Evolutionary conservation across 768 basidiomycete species (phyloP).

Genomic region (Mycena latifolia): DNA sequence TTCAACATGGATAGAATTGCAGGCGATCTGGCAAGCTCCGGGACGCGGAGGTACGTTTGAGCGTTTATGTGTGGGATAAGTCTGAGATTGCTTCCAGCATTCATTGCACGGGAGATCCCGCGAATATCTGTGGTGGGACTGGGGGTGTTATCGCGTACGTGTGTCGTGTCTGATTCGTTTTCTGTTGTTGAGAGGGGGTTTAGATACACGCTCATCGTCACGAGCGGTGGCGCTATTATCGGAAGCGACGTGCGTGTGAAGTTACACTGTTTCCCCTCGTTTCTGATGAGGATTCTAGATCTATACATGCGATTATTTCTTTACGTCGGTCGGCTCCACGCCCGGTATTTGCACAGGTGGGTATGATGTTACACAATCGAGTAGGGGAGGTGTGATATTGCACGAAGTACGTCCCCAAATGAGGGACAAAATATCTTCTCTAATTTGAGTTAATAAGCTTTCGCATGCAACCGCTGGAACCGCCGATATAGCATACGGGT

Average conservation of each 20-base stretch:
- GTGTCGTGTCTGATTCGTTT: not conserved
- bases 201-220: constrained; percentile 28
- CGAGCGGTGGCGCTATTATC: constrained; percentile 19
- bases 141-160: constrained; percentile 17
- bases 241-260: constrained; percentile 22
- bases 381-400: constrained; percentile 27
- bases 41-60: constrained; percentile 14
- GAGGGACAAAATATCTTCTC: not conserved
- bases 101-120: constrained; percentile 11
- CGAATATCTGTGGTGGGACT: not conserved
- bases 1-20: constrained; percentile 29
- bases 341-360: constrained; percentile 22
- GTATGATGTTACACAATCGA: constrained; percentile 22
- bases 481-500: constrained; percentile 25
- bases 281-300: constrained; percentile 8
- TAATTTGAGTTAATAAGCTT: constrained; percentile 7
- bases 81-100: constrained; percentile 3
- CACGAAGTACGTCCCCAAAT: constrained; percentile 22
- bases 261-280: not conserved
- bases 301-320: constrained; percentile 28
- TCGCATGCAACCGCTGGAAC: constrained; percentile 29
- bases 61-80: too few relatives aligned
- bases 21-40: constrained; percentile 24
- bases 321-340: not conserved
- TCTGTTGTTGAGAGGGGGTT: not conserved